These are phyloP conservation scores for Theobroma cacao DNA, from an alignment of 345 rosid species.

Conservation along the genomic window DNA sequence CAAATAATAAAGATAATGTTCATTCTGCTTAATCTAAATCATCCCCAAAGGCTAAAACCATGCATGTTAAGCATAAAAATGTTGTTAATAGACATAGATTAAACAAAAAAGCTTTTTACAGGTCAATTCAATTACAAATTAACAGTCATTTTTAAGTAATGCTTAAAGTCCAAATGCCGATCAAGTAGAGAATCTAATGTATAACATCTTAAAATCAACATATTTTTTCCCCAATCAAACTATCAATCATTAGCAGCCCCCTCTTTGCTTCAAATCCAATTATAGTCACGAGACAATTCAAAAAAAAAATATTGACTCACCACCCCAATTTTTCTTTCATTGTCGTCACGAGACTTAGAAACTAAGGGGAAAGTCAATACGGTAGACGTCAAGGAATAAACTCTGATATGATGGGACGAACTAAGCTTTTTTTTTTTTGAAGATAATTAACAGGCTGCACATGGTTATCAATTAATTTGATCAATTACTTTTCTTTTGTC, in stretches of 20 bases:
- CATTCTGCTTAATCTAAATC: no score
- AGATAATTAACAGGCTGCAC: conserved; percentile 17
- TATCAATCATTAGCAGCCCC: not conserved
- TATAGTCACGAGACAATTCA: not conserved
- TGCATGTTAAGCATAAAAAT: no score
- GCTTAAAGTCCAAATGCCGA: not conserved
- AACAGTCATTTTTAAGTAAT: not conserved
- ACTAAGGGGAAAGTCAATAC: conserved; percentile 12
- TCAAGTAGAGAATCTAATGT: not conserved
- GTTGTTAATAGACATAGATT: no score
- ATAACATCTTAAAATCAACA: not conserved
- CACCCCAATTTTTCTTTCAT: not conserved
- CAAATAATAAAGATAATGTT: no score
- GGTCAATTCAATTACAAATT: not conserved
- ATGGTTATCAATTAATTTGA: conserved; percentile 12
- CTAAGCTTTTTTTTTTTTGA: not conserved
- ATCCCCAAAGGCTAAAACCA: no score
- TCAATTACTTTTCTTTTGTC: not conserved
- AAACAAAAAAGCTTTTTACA: not conserved
- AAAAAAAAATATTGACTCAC: not conserved
- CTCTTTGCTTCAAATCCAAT: conserved; percentile 2
- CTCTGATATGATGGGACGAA: not conserved
- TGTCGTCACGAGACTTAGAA: conserved; percentile 10
- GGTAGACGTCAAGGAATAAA: not conserved
- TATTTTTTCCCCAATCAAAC: not conserved